phyloP scores from a whole-genome alignment of 768 basidiomycete species.

The Naematelia aurantialba region DNA sequence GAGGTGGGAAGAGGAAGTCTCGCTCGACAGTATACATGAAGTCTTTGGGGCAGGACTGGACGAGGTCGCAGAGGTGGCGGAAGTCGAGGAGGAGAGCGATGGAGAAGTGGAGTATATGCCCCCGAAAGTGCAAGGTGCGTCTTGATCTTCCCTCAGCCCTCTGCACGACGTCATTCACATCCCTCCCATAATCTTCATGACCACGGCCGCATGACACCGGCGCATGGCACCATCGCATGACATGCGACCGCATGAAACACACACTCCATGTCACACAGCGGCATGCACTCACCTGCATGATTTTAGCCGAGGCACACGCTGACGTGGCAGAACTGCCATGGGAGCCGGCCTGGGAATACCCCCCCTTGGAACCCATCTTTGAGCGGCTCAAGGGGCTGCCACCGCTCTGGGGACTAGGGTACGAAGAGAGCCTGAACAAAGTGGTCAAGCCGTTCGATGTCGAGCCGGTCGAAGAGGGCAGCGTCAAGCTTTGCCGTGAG shows the following conservation, averaged over 20 bases:
- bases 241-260: no score
- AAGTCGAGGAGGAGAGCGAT: constrained; percentile 28
- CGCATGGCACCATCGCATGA: no score
- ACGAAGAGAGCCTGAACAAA: neutral
- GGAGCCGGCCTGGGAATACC: constrained; percentile 16
- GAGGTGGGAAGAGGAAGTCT: constrained; percentile 40
- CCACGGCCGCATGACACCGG: no score
- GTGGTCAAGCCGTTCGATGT: neutral
- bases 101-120: constrained; percentile 38
- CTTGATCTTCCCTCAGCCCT: neutral
- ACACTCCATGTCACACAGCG: no score
- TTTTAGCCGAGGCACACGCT: constrained; percentile 5
- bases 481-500: neutral
- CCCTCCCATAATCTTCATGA: no score
- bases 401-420: constrained; percentile 10
- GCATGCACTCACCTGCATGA: no score
- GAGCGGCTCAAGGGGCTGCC: constrained; percentile 10
- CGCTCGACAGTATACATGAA: constrained; percentile 27
- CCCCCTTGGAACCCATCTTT: constrained; percentile 5
- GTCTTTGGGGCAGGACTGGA: constrained; percentile 8
- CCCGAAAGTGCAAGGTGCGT: constrained; percentile 24
- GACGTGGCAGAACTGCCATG: constrained; percentile 25
- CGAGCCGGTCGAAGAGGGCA: neutral
- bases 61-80: constrained; percentile 10
- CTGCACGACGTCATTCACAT: neutral